These are phyloP conservation scores for Colletotrichum cereale DNA, from an alignment of 2,329 filamentous ascomycete species.

Conservation along the genomic window DNA sequence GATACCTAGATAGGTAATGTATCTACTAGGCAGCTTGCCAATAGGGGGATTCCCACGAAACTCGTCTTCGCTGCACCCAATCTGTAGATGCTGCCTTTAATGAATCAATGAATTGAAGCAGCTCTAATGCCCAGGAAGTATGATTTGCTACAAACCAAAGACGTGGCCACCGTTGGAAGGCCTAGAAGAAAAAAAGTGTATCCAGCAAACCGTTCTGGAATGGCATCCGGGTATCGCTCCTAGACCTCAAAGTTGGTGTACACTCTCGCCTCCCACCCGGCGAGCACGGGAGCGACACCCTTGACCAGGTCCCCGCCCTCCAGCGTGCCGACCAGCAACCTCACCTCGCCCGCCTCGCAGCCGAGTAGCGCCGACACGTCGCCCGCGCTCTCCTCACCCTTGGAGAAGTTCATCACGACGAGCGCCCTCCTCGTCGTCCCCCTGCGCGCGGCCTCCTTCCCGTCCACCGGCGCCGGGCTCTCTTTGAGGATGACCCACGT, in stretches of 20 bases:
- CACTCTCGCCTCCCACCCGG: conserved; percentile 48
- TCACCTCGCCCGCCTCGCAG: conserved; percentile 38
- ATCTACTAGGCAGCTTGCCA: too few relatives aligned
- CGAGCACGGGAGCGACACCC: conserved; percentile 34
- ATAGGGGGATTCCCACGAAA: too few relatives aligned
- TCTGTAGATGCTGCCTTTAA: too few relatives aligned
- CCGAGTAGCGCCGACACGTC: conserved; percentile 45
- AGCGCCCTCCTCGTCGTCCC: conserved; percentile 51
- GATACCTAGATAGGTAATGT: too few relatives aligned
- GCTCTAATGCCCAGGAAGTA: too few relatives aligned
- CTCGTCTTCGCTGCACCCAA: too few relatives aligned
- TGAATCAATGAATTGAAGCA: too few relatives aligned
- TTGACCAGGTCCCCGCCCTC: conserved; percentile 9
- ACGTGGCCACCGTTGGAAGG: background rate
- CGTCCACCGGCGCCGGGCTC: conserved; percentile 41
- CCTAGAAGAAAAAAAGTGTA: too few relatives aligned
- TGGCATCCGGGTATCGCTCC: conserved; percentile 3
- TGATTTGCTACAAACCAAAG: background rate
- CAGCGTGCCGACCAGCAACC: conserved; percentile 47
- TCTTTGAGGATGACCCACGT: conserved; percentile 69
- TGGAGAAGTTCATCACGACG: conserved; percentile 62
- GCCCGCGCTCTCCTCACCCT: conserved; percentile 45
- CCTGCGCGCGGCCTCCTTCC: conserved; percentile 32
- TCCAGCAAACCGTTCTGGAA: too few relatives aligned
- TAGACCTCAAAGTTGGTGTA: conserved; percentile 43